phyloP scores from a whole-genome alignment of 2,329 filamentous ascomycete genomes.

The Alternaria sp. region DNA sequence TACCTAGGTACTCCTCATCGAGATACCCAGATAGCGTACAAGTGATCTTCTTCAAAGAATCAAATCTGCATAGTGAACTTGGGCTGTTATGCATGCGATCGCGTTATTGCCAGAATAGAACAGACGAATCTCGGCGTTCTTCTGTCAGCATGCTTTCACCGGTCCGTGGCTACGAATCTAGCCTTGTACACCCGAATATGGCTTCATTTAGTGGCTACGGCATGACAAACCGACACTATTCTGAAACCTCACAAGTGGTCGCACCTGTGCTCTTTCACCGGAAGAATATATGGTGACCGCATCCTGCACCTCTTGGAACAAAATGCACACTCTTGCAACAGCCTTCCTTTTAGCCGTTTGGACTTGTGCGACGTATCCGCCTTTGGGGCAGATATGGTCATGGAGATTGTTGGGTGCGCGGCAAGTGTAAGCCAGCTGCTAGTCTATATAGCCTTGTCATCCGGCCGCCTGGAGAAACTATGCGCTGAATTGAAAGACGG shows the following conservation, averaged over 20 bases:
- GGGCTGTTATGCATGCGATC: neutral
- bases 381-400: neutral
- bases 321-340: neutral
- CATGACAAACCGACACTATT: neutral
- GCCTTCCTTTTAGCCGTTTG: neutral
- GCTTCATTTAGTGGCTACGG: neutral
- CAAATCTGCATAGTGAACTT: neutral
- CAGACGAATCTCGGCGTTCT: neutral
- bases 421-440: constrained; percentile 2
- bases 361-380: neutral
- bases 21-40: neutral
- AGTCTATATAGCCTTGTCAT: neutral
- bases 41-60: neutral
- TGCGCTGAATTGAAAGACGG: neutral
- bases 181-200: neutral
- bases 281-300: neutral
- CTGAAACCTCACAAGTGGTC: neutral
- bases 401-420: neutral
- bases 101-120: neutral
- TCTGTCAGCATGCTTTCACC: neutral
- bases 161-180: neutral
- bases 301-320: neutral
- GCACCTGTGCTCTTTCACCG: neutral
- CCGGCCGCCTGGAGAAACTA: neutral
- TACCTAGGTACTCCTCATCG: neutral